These are phyloP conservation scores for Globisporangium mamillatum DNA, from an alignment of 352 stramenopile species.

Conservation along the genomic window DNA sequence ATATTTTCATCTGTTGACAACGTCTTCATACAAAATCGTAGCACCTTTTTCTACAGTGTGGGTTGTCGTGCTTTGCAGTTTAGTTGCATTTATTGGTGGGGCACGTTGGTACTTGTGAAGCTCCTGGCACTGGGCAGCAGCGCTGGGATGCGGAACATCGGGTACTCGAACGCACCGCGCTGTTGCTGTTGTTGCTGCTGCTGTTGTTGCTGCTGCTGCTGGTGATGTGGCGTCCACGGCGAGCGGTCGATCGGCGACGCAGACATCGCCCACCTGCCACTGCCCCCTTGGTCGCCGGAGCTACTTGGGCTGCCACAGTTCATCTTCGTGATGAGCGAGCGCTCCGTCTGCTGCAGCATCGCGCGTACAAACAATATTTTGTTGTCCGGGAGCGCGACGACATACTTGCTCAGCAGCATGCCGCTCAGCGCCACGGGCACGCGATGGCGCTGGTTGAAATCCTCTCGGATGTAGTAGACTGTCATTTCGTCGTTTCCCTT, in stretches of 20 bases:
- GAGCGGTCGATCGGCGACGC: slow-evolving; percentile 44
- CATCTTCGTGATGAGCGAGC: slow-evolving; percentile 66
- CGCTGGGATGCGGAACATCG: slow-evolving; percentile 58
- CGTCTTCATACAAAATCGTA: neutral
- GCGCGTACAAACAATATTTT: slow-evolving; percentile 80
- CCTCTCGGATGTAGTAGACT: slow-evolving; percentile 77
- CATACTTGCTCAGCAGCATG: slow-evolving; percentile 80
- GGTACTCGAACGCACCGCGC: slow-evolving; percentile 45
- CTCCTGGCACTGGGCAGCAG: slow-evolving; percentile 35
- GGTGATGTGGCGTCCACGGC: slow-evolving; percentile 34
- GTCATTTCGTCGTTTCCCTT: slow-evolving; percentile 26
- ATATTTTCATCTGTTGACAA: neutral
- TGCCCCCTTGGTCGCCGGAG: slow-evolving; percentile 15
- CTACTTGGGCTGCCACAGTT: slow-evolving; percentile 23
- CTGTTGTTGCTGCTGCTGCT: slow-evolving; percentile 16
- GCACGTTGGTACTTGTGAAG: slow-evolving; percentile 7
- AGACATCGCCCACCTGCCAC: slow-evolving; percentile 22
- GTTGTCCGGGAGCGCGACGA: slow-evolving; percentile 64
- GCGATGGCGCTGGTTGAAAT: slow-evolving; percentile 34
- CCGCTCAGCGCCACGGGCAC: slow-evolving; percentile 27
- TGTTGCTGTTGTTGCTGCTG: slow-evolving; percentile 16
- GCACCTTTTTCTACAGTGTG: neutral
- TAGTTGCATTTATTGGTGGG: neutral
- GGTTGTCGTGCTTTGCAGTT: neutral
- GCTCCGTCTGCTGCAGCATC: slow-evolving; percentile 86